phyloP scores from a whole-genome alignment of 1,139 yeast genomes.

The Hansenula sp. region DNA sequence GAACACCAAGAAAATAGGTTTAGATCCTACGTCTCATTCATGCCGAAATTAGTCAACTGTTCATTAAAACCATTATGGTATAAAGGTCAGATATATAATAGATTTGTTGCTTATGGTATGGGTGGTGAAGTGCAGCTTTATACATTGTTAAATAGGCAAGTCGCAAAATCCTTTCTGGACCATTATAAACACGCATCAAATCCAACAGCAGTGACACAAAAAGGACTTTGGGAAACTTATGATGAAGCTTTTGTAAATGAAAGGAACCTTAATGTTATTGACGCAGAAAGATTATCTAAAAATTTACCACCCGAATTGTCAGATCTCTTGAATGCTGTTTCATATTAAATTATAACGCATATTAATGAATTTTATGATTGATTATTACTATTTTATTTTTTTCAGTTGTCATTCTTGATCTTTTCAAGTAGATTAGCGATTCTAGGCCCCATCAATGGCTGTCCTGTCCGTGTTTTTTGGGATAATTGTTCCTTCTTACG shows the following conservation, averaged over 20 bases:
- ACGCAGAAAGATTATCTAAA: conserved; percentile 8
- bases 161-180: conserved; percentile 13
- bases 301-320: conserved; percentile 6
- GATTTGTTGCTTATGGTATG: conserved; percentile 39
- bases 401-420: conserved; percentile 47
- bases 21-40: conserved; percentile 32
- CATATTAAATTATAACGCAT: conserved; percentile 11
- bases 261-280: conserved; percentile 13
- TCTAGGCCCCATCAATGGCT: conserved; percentile 89
- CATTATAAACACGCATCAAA: conserved; percentile 3
- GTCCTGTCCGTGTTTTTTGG: conserved; percentile 70
- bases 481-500: conserved; percentile 47
- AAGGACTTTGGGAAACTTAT: conserved; percentile 20
- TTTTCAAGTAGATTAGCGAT: conserved; percentile 76
- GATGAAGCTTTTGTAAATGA: conserved; percentile 12
- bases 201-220: conserved; percentile 10
- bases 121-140: conserved; percentile 44
- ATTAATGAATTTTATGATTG: not conserved
- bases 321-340: conserved; percentile 11
- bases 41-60: conserved; percentile 39
- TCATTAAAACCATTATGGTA: conserved; percentile 36
- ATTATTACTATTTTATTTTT: not conserved
- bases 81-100: conserved; percentile 5
- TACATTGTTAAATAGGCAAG: conserved; percentile 16
- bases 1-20: conserved; percentile 10